Evolutionary conservation across 305 asterid species (phyloP).

Genomic region (Fraxinus sp.): DNA sequence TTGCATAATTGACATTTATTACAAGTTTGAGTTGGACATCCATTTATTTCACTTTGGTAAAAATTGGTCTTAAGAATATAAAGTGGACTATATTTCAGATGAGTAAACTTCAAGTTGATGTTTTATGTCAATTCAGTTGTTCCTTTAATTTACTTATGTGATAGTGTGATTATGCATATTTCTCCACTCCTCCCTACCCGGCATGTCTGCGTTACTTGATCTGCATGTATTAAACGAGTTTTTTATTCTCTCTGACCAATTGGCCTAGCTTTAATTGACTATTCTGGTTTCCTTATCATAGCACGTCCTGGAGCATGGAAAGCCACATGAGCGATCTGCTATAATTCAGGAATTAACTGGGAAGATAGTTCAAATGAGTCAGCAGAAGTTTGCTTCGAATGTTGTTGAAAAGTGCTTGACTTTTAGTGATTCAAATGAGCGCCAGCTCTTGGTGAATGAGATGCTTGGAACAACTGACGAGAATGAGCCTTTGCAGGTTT

Average conservation of each 20-base stretch:
- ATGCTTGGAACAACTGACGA: slow-evolving; percentile 73
- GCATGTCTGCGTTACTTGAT: not conserved
- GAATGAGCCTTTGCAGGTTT: slow-evolving; percentile 71
- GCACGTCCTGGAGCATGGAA: slow-evolving; percentile 71
- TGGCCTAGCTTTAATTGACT: not conserved
- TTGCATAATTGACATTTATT: not conserved
- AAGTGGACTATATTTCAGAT: not conserved
- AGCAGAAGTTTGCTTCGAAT: slow-evolving; percentile 63
- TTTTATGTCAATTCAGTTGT: not conserved
- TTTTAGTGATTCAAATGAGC: slow-evolving; percentile 49
- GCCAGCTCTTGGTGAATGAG: slow-evolving; percentile 57
- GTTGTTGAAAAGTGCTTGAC: slow-evolving; percentile 67
- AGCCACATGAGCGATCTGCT: slow-evolving; percentile 59
- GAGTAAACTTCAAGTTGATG: not conserved
- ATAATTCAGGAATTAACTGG: slow-evolving; percentile 65
- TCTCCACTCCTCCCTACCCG: not conserved
- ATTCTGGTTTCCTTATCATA: slow-evolving; percentile 16
- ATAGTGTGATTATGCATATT: not conserved
- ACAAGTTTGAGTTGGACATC: not conserved
- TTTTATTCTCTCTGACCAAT: not conserved
- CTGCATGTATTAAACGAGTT: not conserved
- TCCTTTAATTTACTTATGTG: not conserved
- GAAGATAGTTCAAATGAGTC: slow-evolving; percentile 69
- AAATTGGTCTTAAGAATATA: not conserved
- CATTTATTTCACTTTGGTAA: not conserved